phyloP scores from a whole-genome alignment of 495 filamentous ascomycete species.

The Chaetomium cochliodes region DNA sequence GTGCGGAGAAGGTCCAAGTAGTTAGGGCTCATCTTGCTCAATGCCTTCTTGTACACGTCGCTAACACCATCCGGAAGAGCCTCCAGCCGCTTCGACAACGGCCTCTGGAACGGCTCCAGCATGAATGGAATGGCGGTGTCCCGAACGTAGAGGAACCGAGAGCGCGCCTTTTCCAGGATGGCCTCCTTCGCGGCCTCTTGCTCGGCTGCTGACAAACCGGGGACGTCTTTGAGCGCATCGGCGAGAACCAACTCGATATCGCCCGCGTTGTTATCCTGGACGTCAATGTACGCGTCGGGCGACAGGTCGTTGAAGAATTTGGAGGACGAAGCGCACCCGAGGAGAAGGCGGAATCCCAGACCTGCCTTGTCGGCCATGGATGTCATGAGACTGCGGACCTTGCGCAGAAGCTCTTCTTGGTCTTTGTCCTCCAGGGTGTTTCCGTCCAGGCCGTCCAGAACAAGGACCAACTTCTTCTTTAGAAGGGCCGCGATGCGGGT shows the following conservation, averaged over 20 bases:
- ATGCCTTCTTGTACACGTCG: constrained; percentile 25
- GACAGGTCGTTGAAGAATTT: constrained; percentile 11
- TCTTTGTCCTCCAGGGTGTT: constrained; percentile 20
- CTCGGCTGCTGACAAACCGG: constrained; percentile 25
- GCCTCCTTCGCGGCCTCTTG: constrained; percentile 24
- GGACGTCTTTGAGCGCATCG: constrained; percentile 17
- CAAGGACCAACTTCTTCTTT: constrained; percentile 24
- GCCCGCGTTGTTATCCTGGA: constrained; percentile 2
- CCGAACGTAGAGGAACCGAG: constrained; percentile 26
- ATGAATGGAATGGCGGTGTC: constrained; percentile 30
- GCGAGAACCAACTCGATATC: constrained; percentile 24
- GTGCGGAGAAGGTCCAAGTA: constrained; percentile 32
- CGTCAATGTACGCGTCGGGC: constrained; percentile 17
- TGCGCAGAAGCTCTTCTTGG: constrained; percentile 23
- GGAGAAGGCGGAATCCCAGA: constrained; percentile 20
- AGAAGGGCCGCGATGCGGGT: constrained; percentile 15
- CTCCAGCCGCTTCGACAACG: constrained; percentile 26
- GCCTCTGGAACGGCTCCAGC: constrained; percentile 28
- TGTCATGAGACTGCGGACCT: constrained; percentile 14
- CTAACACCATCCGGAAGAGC: constrained; percentile 25
- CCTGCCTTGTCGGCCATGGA: neutral
- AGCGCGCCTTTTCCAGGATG: constrained; percentile 26
- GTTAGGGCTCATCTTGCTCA: constrained; percentile 30
- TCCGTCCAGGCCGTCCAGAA: constrained; percentile 28
- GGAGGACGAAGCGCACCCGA: constrained; percentile 21